Evolutionary conservation across 352 stramenopile species (phyloP), one percentile per base, ranked within the genome.

Genomic region (Globisporangium polare): DNA sequence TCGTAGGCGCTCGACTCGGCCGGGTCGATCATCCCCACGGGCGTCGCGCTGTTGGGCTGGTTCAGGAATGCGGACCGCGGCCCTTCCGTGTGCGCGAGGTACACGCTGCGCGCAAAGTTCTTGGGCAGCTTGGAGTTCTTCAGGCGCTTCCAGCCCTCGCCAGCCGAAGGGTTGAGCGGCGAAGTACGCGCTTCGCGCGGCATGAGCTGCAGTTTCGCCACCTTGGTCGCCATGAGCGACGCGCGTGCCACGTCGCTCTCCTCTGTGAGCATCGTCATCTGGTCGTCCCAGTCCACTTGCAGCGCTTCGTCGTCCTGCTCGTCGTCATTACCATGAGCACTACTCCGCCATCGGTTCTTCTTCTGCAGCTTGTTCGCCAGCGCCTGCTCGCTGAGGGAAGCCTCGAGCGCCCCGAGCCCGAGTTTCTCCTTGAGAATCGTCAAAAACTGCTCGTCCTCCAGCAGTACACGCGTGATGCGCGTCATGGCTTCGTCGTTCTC

Each of bases 71-170:
- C 65, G 13, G 80, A 88, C 10, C 76, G 74, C n/a, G 80, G 80
- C 0, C 74, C 74, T 39, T 88, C 78, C 0, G 80, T 89, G 50
- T 78, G 81, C 13, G 71, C 47, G 6, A 46, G 58, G 46, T 90
- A 90, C 58, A 89, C 81, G 20, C 50, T 77, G 10, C 78, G 73
- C 46, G 78, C 84, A 58, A 93, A 93, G 57, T 78, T 78, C 8
- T 60, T 68, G 0, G 84, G 80, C 46, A 93, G 52, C 2, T 73
- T 73, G 5, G 76, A 75, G 0, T 65, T 67, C 60, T 89, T 86
- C 2, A 93, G 72, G 1, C 84, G 80, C 61, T 91, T 91, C 84
- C 81, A 93, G 55, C 81, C 84, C 63, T 90, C 76, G 5, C 81
- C 81, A 12, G 46, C 2, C 17, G 46, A 20, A 2, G 68, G 79